A percentile compares a stretch with the other conserved stretches of the same genome.
These are phyloP conservation scores for Cutaneotrichosporon mucoides DNA, from an alignment of 1,284 basidiomycete genomes.

Conservation along the genomic window DNA sequence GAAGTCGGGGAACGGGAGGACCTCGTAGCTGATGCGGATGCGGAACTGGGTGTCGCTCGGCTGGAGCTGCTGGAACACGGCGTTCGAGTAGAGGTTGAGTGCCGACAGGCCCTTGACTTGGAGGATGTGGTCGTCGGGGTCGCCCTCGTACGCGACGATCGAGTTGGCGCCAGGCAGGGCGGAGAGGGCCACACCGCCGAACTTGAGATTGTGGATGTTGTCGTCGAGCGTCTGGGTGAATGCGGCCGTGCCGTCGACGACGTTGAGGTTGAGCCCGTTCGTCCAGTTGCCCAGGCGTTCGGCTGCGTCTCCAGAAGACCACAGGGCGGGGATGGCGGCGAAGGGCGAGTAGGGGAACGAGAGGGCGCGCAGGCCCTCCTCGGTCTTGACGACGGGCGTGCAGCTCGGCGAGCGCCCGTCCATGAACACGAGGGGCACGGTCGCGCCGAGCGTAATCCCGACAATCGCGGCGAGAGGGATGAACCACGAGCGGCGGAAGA, in stretches of 20 bases:
- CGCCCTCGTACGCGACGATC: conserved; percentile 7
- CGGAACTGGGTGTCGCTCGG: conserved; percentile 54
- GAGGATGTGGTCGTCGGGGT: neutral
- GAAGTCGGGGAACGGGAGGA: conserved; percentile 27
- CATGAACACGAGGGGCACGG: conserved; percentile 64
- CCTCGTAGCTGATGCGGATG: conserved; percentile 60
- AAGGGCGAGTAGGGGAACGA: conserved; percentile 35
- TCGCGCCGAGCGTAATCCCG: conserved; percentile 61
- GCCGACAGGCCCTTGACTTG: conserved; percentile 55
- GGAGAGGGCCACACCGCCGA: conserved; percentile 63
- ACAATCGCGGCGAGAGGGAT: conserved; percentile 60
- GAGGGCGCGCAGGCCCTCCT: conserved; percentile 11
- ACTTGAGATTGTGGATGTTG: conserved; percentile 54
- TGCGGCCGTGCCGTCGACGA: conserved; percentile 52
- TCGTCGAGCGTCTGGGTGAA: conserved; percentile 56
- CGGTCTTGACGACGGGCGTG: conserved; percentile 16
- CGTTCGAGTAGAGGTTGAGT: conserved; percentile 64
- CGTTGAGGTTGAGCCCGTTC: conserved; percentile 25
- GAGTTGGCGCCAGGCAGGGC: conserved; percentile 33
- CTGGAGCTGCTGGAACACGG: conserved; percentile 60
- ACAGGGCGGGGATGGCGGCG: conserved; percentile 56
- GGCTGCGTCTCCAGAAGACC: conserved; percentile 28
- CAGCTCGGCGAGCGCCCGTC: conserved; percentile 56
- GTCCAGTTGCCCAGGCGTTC: conserved; percentile 7
- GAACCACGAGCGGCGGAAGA: conserved; percentile 65